Evolutionary conservation across 805 yeast species (phyloP).

Genomic region (Candida qinlingensis): DNA sequence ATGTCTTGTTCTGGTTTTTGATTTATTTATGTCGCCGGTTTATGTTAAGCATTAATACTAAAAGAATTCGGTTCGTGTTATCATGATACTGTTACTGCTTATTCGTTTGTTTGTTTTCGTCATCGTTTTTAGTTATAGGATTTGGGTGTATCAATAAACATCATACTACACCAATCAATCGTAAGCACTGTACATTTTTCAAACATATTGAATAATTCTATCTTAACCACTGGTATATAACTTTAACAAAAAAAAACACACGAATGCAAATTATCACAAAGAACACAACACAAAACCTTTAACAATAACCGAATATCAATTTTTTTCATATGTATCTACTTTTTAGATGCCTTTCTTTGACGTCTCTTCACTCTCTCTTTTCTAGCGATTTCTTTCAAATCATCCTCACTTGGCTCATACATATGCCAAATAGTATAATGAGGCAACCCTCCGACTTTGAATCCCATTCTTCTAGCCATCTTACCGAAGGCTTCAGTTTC

Average conservation of each 20-base stretch:
- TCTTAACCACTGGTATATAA: background rate
- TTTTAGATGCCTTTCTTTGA: conserved; percentile 9
- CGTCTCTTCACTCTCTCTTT: conserved; percentile 64
- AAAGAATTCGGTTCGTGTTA: background rate
- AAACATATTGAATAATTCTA: background rate
- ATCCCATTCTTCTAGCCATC: conserved; percentile 75
- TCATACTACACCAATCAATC: no score
- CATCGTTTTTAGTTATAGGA: background rate
- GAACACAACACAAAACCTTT: no score
- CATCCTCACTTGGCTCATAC: conserved; percentile 85
- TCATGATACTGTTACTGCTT: background rate
- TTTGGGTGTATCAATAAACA: no score
- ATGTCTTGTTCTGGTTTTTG: background rate
- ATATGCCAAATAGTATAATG: conserved; percentile 90
- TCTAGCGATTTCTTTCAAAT: conserved; percentile 60
- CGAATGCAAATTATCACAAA: background rate
- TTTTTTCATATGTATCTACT: background rate
- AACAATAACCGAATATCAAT: background rate
- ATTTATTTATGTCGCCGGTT: background rate
- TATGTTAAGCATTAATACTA: background rate
- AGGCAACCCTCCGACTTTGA: conserved; percentile 80
- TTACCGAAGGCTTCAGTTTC: conserved; percentile 88
- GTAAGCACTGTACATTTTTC: background rate
- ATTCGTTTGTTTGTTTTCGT: background rate
- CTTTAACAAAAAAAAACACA: background rate